Evolutionary conservation across 2,329 filamentous ascomycete genomes (phyloP), one percentile per base, ranked within the genome.

Genomic region (Fusarium sp.): DNA sequence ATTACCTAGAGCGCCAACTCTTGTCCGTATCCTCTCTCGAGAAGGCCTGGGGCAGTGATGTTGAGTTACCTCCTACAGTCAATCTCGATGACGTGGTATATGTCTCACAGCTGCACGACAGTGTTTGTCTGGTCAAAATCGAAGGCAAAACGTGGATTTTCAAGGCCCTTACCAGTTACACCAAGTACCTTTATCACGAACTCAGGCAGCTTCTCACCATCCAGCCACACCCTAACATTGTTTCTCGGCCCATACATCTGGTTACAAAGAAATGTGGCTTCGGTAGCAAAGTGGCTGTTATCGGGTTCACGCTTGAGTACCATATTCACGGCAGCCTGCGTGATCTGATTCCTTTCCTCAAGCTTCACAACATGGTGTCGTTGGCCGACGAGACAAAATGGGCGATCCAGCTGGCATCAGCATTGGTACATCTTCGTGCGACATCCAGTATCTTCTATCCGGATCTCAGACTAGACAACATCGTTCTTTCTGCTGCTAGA

Each of bases 171-270:
- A 85, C 84, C 4, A 86, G 84, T 75, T 83, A 82, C 65, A 81
- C 85, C 62, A 88, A 88, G 71, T 89, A 85, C 70, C 78, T 90
- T 37, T 89, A 89, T 71, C 85, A 88, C 68, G 87, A 90, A 74
- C 79, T 90, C 19, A 83, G 83, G 54, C 82, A 83, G 23, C 81
- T 90, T 3, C 82, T 88, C 53, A 80, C 75, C 27, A 80, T 88
- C 45, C 77, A 81, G 27, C 78, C 82, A 4, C 86, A 90, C 69
- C 78, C 79, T 3, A 84, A 86, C 72, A 77, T 89, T 57, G 82
- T 89, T 48, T 75, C 81, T 23, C 77, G 78, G 10, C 87, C 87
- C 11, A 75, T 79, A 9, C 83, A 87, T 59, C 75, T 90, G 27
- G 79, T 89, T 43, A 87, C 82, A 23, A 89, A 89, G 71, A 79